phyloP scores from a whole-genome alignment of 306 rosid species.

The Malus fusca region DNA sequence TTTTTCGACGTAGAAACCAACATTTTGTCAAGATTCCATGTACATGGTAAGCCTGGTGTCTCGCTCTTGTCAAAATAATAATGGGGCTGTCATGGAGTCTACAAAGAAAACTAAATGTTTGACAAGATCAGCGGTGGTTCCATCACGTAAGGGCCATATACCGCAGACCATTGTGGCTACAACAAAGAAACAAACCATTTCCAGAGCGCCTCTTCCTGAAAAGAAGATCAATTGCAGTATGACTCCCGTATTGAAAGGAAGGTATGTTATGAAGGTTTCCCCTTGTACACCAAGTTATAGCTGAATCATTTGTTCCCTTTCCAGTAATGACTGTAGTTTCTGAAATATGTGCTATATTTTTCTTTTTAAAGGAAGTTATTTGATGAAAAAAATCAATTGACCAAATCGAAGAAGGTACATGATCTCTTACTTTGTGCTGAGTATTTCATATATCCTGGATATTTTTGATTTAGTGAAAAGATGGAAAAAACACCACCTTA shows the following conservation, averaged over 20 bases:
- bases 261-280: constrained; percentile 30
- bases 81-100: constrained; percentile 16
- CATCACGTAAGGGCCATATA: constrained; percentile 34
- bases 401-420: constrained; percentile 56
- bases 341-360: neutral
- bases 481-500: neutral
- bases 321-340: neutral
- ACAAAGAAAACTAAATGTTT: constrained; percentile 34
- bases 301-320: neutral
- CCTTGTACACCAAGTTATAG: neutral
- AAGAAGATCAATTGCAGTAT: constrained; percentile 31
- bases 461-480: neutral
- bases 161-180: constrained; percentile 33
- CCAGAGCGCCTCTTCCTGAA: constrained; percentile 30
- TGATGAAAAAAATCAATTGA: constrained; percentile 36
- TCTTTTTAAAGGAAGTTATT: constrained; percentile 57
- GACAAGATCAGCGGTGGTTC: constrained; percentile 15
- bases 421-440: neutral
- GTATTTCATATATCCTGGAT: neutral
- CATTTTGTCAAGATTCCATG: constrained; percentile 74
- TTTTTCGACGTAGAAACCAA: constrained; percentile 39
- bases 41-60: constrained; percentile 67
- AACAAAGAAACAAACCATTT: constrained; percentile 34
- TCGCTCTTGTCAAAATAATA: constrained; percentile 46
- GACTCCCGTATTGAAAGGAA: constrained; percentile 43